Conservation (phyloP, 495 filamentous ascomycete species). For the Trichocladium antarcticum region DNA sequence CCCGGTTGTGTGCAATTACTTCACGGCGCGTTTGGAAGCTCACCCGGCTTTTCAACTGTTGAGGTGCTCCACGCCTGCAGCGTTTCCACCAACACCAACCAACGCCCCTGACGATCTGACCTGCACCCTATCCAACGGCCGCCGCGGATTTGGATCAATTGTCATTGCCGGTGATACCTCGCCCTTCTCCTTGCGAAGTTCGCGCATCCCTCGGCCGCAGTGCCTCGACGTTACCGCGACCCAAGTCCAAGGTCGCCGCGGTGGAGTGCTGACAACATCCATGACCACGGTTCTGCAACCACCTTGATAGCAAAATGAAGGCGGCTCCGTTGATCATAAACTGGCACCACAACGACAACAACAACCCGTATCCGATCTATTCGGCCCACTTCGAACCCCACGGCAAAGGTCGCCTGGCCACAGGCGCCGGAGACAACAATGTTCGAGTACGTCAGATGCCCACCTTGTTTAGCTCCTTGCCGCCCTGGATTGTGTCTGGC, state of each 20-base stretch:
- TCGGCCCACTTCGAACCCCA: slow-evolving; percentile 92
- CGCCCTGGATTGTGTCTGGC: neutral
- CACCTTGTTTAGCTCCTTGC: neutral
- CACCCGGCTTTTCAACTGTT: no score
- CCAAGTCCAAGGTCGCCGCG: neutral
- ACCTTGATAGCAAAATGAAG: slow-evolving; percentile 55
- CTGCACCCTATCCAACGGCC: neutral
- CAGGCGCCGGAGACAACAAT: slow-evolving; percentile 93
- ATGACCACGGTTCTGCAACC: slow-evolving; percentile 10
- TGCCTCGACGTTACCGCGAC: neutral
- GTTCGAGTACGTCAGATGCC: slow-evolving; percentile 59
- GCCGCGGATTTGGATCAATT: neutral
- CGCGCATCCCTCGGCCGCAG: neutral
- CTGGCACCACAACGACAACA: slow-evolving; percentile 86
- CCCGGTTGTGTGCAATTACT: no score
- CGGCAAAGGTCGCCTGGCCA: slow-evolving; percentile 85
- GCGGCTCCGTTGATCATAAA: slow-evolving; percentile 81
- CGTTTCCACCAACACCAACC: neutral
- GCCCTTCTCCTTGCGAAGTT: neutral
- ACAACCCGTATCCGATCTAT: slow-evolving; percentile 79
- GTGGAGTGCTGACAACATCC: neutral
- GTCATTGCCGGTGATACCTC: neutral
- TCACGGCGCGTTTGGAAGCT: no score
- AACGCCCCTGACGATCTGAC: neutral
- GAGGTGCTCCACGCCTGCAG: no score